These are phyloP conservation scores for Diplocarpon rosae DNA, from an alignment of 2,329 filamentous ascomycete genomes.

Conservation along the genomic window DNA sequence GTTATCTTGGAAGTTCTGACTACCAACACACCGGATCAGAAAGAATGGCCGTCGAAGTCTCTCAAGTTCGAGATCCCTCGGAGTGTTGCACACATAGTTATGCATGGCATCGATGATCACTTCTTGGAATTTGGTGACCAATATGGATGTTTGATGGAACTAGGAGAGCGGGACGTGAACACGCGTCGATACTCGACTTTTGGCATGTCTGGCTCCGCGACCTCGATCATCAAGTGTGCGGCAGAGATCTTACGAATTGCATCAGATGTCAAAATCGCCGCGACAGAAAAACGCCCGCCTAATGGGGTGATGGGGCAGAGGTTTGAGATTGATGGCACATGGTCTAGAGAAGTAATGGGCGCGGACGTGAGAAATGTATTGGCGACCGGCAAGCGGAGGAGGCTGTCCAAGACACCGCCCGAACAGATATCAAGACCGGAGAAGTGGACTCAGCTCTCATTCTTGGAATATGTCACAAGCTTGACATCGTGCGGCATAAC, in stretches of 20 bases:
- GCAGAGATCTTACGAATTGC: constrained; percentile 15
- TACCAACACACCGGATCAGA: constrained; percentile 12
- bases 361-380: background rate
- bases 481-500: constrained; percentile 24
- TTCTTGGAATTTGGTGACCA: constrained; percentile 14
- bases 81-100: constrained; percentile 1
- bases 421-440: constrained; percentile 12
- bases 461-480: constrained; percentile 31
- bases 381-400: background rate
- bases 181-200: constrained; percentile 5
- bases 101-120: constrained; percentile 16
- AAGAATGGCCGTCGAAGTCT: constrained; percentile 14
- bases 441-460: constrained; percentile 27
- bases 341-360: background rate
- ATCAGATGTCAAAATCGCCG: constrained; percentile 5
- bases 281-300: background rate
- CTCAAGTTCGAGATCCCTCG: constrained; percentile 13
- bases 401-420: constrained; percentile 8
- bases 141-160: constrained; percentile 14
- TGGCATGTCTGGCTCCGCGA: constrained; percentile 16
- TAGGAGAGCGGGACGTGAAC: constrained; percentile 3
- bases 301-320: background rate
- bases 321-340: background rate
- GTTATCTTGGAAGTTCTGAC: constrained; percentile 11
- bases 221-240: constrained; percentile 12